A percentile compares a stretch with the other conserved stretches of the same genome.
Evolutionary conservation across 345 rosid genomes (phyloP).

Genomic region (Luvunga scandens): DNA sequence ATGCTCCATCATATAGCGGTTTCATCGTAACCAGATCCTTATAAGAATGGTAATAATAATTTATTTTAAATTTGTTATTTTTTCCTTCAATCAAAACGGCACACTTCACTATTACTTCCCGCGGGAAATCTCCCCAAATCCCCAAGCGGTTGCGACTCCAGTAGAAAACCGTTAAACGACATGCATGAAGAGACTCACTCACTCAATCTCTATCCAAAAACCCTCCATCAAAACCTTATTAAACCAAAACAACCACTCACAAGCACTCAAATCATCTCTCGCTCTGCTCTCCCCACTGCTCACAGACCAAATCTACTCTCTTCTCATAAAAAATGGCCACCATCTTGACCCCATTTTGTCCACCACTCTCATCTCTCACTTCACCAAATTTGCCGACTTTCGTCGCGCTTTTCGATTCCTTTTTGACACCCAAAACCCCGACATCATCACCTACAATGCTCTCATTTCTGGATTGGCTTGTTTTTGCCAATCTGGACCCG

Average conservation of each 20-base stretch:
- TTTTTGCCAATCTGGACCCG: slow-evolving; percentile 4
- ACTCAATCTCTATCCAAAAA: background rate
- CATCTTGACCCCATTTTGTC: slow-evolving; percentile 30
- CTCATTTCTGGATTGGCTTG: slow-evolving; percentile 37
- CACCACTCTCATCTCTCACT: slow-evolving; percentile 34
- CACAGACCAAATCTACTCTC: slow-evolving; percentile 35
- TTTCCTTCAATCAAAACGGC: background rate
- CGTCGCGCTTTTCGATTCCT: slow-evolving; percentile 29
- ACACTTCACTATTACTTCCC: background rate
- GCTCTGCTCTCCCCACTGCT: slow-evolving; percentile 20
- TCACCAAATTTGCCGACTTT: slow-evolving; percentile 23
- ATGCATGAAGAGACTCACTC: slow-evolving; percentile 33
- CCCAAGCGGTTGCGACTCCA: background rate
- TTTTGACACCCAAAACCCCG: slow-evolving; percentile 31
- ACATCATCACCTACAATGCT: slow-evolving; percentile 32
- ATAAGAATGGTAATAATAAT: no score
- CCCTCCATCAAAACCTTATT: slow-evolving; percentile 19
- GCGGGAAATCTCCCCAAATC: background rate
- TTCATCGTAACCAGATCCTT: no score
- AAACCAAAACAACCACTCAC: slow-evolving; percentile 17
- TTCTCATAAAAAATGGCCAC: slow-evolving; percentile 35
- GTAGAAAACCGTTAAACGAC: background rate
- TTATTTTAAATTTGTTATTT: background rate
- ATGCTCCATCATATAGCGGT: no score
- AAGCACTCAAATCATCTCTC: slow-evolving; percentile 31